A percentile compares a stretch with the other conserved stretches of the same genome.
Conservation (phyloP, 2,329 filamentous ascomycete species). For the Thermothelomyces thermophilus region DNA sequence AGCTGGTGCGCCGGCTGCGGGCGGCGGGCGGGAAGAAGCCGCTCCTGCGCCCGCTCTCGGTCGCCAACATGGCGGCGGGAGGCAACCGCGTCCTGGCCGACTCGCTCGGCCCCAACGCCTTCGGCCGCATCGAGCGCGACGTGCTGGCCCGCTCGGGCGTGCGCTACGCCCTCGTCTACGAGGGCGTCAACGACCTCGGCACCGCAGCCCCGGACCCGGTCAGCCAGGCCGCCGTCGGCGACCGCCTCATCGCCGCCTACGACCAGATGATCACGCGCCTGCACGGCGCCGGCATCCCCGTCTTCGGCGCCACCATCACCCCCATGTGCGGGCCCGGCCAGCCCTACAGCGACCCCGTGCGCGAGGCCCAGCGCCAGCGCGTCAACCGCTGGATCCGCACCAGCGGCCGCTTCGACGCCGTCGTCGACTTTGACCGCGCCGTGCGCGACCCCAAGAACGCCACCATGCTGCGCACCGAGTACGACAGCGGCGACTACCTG, state of each 20-base stretch:
- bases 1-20: slow-evolving; percentile 41
- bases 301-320: slow-evolving; percentile 50
- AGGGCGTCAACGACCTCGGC: slow-evolving; percentile 61
- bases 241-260: slow-evolving; percentile 47
- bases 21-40: too few species aligned
- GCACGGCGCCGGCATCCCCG: slow-evolving; percentile 44
- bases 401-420: slow-evolving; percentile 49
- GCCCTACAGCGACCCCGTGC: slow-evolving; percentile 43
- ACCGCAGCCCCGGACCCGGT: slow-evolving; percentile 36
- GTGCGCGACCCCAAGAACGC: slow-evolving; percentile 43
- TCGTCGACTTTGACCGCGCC: slow-evolving; percentile 55
- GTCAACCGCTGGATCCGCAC: slow-evolving; percentile 54
- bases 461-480: slow-evolving; percentile 39
- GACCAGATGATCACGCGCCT: slow-evolving; percentile 48
- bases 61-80: slow-evolving; percentile 57
- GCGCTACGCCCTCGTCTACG: slow-evolving; percentile 51
- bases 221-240: slow-evolving; percentile 40
- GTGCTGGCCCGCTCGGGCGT: slow-evolving; percentile 50
- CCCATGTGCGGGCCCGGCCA: slow-evolving; percentile 40
- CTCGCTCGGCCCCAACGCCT: slow-evolving; percentile 51
- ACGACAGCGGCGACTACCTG: slow-evolving; percentile 54
- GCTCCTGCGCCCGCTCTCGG: slow-evolving; percentile 25
- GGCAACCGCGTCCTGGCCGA: slow-evolving; percentile 56
- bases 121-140: slow-evolving; percentile 53
- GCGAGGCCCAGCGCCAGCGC: slow-evolving; percentile 47